phyloP scores from a whole-genome alignment of 2,329 filamentous ascomycete species.

The Trichoderma harzianum region DNA sequence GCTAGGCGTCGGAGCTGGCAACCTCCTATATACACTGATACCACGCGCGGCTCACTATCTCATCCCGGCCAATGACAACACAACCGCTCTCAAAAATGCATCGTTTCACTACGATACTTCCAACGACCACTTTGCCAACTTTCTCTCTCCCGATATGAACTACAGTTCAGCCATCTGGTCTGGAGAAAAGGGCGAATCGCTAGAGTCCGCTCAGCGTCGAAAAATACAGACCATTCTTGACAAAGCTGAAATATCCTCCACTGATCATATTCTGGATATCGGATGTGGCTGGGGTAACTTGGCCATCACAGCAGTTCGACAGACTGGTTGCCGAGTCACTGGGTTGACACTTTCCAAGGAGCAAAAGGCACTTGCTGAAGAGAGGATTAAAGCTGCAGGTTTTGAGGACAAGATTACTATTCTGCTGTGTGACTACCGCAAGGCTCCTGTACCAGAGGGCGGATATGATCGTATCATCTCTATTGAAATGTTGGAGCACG shows the following conservation, averaged over 20 bases:
- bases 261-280: slow-evolving; percentile 69
- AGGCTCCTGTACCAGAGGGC: slow-evolving; percentile 49
- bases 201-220: slow-evolving; percentile 64
- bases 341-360: slow-evolving; percentile 64
- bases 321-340: slow-evolving; percentile 65
- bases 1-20: slow-evolving; percentile 4
- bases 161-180: slow-evolving; percentile 21
- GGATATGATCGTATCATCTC: slow-evolving; percentile 68
- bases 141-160: slow-evolving; percentile 20
- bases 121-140: slow-evolving; percentile 18
- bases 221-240: slow-evolving; percentile 65
- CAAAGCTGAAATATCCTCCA: slow-evolving; percentile 57
- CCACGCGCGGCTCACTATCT: not conserved
- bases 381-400: slow-evolving; percentile 59
- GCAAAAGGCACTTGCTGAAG: slow-evolving; percentile 65
- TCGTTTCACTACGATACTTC: slow-evolving; percentile 21
- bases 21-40: slow-evolving; percentile 4
- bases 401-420: slow-evolving; percentile 59
- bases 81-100: slow-evolving; percentile 8
- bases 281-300: slow-evolving; percentile 73
- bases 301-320: slow-evolving; percentile 63
- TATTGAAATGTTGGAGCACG: slow-evolving; percentile 75
- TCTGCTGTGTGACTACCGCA: slow-evolving; percentile 65
- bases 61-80: not conserved
- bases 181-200: slow-evolving; percentile 43